Evolutionary conservation across 768 basidiomycete species (phyloP).

Genomic region (Amanita pseudoporphyria): DNA sequence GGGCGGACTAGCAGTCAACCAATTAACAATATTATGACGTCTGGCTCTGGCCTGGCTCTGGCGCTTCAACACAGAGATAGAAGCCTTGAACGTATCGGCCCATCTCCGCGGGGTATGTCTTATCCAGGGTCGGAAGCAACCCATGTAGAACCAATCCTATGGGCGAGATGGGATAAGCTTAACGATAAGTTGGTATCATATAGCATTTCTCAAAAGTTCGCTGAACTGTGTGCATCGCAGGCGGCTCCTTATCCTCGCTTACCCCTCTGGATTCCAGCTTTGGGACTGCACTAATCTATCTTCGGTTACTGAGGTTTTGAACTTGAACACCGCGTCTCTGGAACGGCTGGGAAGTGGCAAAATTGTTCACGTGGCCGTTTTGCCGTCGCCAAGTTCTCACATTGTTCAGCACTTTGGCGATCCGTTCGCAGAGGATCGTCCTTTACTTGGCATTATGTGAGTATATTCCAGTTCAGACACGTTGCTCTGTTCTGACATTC

Average conservation of each 20-base stretch:
- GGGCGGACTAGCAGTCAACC: not conserved
- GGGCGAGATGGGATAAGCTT: conserved; percentile 36
- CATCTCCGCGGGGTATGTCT: not conserved
- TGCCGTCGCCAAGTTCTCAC: conserved; percentile 20
- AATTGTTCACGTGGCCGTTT: conserved; percentile 29
- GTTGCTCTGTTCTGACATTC: conserved; percentile 20
- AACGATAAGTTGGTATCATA: conserved; percentile 10
- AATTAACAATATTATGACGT: not conserved
- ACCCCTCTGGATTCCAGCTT: conserved; percentile 42
- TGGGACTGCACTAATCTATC: conserved; percentile 51
- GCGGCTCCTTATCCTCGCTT: conserved; percentile 44
- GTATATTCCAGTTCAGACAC: conserved; percentile 23
- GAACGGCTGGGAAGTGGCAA: conserved; percentile 5
- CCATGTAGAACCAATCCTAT: conserved; percentile 26
- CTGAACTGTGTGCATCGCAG: conserved; percentile 15
- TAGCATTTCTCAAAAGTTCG: not conserved
- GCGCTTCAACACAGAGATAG: conserved; percentile 12
- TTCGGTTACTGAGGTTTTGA: conserved; percentile 36
- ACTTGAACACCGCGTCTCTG: conserved; percentile 20
- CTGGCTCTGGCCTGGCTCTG: conserved; percentile 15
- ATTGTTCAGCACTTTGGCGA: conserved; percentile 15
- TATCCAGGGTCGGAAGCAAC: conserved; percentile 5
- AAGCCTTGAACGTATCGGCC: not conserved
- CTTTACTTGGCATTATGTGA: conserved; percentile 26
- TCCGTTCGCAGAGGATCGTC: conserved; percentile 17